Percentiles rank a stretch among this genome's conserved stretches.
phyloP scores from a whole-genome alignment of 75 land plant species.

The Selaginella tamariscina region DNA sequence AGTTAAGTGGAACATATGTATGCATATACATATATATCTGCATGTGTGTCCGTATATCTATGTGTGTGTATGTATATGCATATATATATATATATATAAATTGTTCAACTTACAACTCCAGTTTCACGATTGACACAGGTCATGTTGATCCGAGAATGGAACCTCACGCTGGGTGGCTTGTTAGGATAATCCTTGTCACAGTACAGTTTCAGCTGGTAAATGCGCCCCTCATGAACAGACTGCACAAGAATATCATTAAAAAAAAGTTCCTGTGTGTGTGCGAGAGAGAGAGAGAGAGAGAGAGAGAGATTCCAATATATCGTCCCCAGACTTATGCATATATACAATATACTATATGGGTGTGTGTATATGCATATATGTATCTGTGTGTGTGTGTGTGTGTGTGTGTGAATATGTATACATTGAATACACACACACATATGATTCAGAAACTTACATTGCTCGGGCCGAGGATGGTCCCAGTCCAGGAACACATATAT shows the following conservation, averaged over 20 bases:
- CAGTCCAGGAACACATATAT: constrained; percentile 74
- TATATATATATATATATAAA: too few relatives aligned
- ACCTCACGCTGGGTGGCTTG: constrained; percentile 56
- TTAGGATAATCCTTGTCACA: constrained; percentile 81
- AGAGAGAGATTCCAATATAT: too few relatives aligned
- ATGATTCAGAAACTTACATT: constrained; percentile 28
- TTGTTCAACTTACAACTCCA: constrained; percentile 67
- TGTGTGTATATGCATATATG: neutral
- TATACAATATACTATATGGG: neutral
- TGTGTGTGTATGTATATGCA: too few relatives aligned
- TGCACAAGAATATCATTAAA: constrained; percentile 18
- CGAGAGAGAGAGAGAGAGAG: too few relatives aligned
- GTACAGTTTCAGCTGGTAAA: constrained; percentile 64
- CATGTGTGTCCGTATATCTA: too few relatives aligned
- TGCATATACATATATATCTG: too few relatives aligned
- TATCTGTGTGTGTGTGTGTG: too few relatives aligned
- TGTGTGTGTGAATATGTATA: neutral
- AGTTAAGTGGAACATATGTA: too few relatives aligned
- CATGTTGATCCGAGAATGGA: constrained; percentile 68
- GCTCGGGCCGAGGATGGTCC: constrained; percentile 66
- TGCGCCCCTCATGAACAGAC: constrained; percentile 83
- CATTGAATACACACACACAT: neutral
- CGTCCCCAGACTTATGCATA: neutral
- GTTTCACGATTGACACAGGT: constrained; percentile 66
- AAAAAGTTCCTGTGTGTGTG: neutral